Evolutionary conservation across 2,329 filamentous ascomycete genomes (phyloP).

Genomic region (Ophiocordyceps robertsii): DNA sequence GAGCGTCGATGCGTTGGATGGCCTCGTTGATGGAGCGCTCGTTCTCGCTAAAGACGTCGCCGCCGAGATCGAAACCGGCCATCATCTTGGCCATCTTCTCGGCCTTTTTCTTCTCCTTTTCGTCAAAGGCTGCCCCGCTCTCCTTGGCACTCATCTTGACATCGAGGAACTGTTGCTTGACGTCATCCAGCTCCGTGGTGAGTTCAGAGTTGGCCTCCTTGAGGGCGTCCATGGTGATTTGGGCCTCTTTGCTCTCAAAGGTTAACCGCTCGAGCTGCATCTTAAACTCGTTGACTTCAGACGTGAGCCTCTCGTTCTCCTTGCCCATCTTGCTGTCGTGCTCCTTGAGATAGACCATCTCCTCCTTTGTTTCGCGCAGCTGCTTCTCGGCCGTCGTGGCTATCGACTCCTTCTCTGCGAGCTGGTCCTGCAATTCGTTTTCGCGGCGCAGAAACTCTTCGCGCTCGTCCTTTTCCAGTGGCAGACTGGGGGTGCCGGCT

Average conservation of each 20-base stretch:
- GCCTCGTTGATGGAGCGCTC: slow-evolving; percentile 73
- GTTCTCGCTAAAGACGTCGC: slow-evolving; percentile 86
- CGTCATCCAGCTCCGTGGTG: slow-evolving; percentile 79
- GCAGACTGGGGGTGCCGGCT: slow-evolving; percentile 72
- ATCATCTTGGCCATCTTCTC: slow-evolving; percentile 99
- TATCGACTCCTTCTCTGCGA: slow-evolving; percentile 81
- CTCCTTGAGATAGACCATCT: slow-evolving; percentile 74
- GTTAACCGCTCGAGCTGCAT: slow-evolving; percentile 94
- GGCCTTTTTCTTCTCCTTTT: slow-evolving; percentile 97
- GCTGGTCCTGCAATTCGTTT: slow-evolving; percentile 93
- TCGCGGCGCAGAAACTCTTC: slow-evolving; percentile 92
- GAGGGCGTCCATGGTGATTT: slow-evolving; percentile 93
- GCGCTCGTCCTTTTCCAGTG: slow-evolving; percentile 88
- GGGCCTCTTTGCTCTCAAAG: slow-evolving; percentile 92
- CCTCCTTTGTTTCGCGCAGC: slow-evolving; percentile 72
- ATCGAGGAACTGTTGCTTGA: slow-evolving; percentile 91
- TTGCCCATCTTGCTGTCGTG: slow-evolving; percentile 71
- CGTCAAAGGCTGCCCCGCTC: slow-evolving; percentile 75
- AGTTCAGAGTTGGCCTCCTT: slow-evolving; percentile 94
- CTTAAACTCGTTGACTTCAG: slow-evolving; percentile 81
- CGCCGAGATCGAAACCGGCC: slow-evolving; percentile 91
- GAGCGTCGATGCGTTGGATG: slow-evolving; percentile 67
- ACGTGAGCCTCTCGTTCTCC: slow-evolving; percentile 76
- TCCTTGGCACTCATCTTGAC: slow-evolving; percentile 96
- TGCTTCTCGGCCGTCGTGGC: slow-evolving; percentile 68